These are phyloP conservation scores for Panicum hallii DNA, from an alignment of 202 grass and related monocot species.

Conservation along the genomic window DNA sequence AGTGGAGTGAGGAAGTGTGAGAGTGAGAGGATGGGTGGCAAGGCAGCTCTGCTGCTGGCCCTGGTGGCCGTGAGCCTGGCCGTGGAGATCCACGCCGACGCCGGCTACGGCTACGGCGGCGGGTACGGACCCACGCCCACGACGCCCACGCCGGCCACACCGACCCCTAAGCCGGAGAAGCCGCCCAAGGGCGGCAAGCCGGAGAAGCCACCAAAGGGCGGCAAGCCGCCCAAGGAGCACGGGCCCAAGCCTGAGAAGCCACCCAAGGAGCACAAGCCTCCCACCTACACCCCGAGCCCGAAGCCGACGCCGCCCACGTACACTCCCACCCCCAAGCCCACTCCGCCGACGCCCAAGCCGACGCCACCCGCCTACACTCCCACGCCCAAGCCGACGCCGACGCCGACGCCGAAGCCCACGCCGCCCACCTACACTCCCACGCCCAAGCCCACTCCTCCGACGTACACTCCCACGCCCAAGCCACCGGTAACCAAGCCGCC, in stretches of 20 bases:
- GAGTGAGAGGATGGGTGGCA: conserved; percentile 46
- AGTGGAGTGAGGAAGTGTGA: neutral
- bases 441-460: conserved; percentile 1
- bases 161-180: conserved; percentile 40
- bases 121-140: conserved; percentile 37
- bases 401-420: neutral
- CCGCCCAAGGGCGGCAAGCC: conserved; percentile 32
- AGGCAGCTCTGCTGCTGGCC: conserved; percentile 58
- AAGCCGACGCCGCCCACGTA: conserved; percentile 3
- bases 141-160: neutral
- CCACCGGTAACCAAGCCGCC: conserved; percentile 33
- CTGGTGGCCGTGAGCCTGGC: conserved; percentile 65
- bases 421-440: neutral
- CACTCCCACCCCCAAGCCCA: neutral
- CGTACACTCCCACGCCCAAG: neutral
- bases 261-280: conserved; percentile 30
- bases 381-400: conserved; percentile 4
- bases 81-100: conserved; percentile 51
- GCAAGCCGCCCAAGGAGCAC: conserved; percentile 40
- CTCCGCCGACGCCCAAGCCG: neutral
- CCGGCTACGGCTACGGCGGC: conserved; percentile 44
- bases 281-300: neutral
- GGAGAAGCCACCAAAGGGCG: conserved; percentile 23
- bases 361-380: neutral
- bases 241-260: conserved; percentile 25